A percentile compares a stretch with the other conserved stretches of the same genome.
These are phyloP conservation scores for Yamadazyma atmosphaerica DNA, from an alignment of 1,139 yeast species.

Conservation along the genomic window DNA sequence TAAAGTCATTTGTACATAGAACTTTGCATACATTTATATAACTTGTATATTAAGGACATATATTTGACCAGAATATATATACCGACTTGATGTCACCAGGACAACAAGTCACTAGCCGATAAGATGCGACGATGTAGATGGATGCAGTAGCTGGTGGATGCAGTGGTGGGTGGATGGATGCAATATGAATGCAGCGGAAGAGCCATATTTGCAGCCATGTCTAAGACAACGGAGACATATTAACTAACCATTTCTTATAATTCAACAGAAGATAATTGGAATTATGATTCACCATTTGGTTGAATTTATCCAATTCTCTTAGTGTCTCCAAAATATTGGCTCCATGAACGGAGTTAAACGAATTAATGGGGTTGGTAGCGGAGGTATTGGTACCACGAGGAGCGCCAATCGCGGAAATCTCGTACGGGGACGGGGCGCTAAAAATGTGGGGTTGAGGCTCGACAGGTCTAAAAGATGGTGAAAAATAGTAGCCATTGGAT, in stretches of 20 bases:
- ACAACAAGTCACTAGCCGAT: too few relatives aligned
- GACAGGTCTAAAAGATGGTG: too few relatives aligned
- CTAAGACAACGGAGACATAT: neutral
- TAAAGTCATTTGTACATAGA: neutral
- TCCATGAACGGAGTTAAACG: too few relatives aligned
- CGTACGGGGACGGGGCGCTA: too few relatives aligned
- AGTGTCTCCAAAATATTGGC: slow-evolving; percentile 10
- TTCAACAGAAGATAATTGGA: slow-evolving; percentile 21
- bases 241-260: slow-evolving; percentile 29
- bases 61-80: neutral
- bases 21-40: neutral
- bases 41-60: neutral
- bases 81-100: neutral
- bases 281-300: slow-evolving; percentile 15
- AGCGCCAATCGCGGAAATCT: too few relatives aligned
- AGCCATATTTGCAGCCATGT: neutral
- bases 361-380: too few relatives aligned
- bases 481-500: too few relatives aligned
- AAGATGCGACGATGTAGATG: neutral
- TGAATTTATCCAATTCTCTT: slow-evolving; percentile 6
- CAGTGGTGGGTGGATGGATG: too few relatives aligned
- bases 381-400: too few relatives aligned
- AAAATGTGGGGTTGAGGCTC: neutral
- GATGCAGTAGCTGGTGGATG: too few relatives aligned
- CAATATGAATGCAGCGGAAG: neutral